phyloP scores from a whole-genome alignment of 768 basidiomycete species.

The Psilocybe sp. region DNA sequence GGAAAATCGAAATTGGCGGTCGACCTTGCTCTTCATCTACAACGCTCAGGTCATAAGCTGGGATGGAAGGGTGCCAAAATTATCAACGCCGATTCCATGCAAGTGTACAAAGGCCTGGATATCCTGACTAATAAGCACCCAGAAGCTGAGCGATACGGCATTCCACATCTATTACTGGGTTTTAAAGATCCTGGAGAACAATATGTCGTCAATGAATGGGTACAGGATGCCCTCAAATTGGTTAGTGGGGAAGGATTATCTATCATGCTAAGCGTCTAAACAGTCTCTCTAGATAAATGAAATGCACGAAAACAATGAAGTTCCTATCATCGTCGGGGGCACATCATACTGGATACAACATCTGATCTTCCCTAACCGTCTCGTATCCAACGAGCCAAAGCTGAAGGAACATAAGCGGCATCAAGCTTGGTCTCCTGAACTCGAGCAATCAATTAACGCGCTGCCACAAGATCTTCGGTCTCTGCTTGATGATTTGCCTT shows the following conservation, averaged over 20 bases:
- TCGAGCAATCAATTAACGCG: constrained; percentile 38
- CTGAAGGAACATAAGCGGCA: neutral
- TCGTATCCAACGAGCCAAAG: constrained; percentile 33
- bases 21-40: constrained; percentile 70
- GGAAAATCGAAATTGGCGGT: constrained; percentile 94
- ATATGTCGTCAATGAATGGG: constrained; percentile 86
- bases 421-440: constrained; percentile 29
- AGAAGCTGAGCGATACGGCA: constrained; percentile 65
- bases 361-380: constrained; percentile 81
- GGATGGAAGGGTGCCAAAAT: constrained; percentile 67
- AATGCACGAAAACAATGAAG: constrained; percentile 53
- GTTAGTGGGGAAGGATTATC: constrained; percentile 44
- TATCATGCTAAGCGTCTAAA: constrained; percentile 5
- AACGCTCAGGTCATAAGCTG: constrained; percentile 28
- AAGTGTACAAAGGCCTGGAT: constrained; percentile 89
- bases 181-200: constrained; percentile 86
- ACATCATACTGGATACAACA: constrained; percentile 99
- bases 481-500: constrained; percentile 59
- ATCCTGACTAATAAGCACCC: constrained; percentile 94
- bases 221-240: constrained; percentile 71
- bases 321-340: constrained; percentile 93
- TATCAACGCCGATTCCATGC: constrained; percentile 98
- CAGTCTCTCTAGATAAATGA: constrained; percentile 60
- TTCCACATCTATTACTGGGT: constrained; percentile 88
- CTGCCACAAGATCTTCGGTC: constrained; percentile 45